Percentiles rank a stretch among this genome's conserved stretches.
phyloP scores from a whole-genome alignment of 73 alveolate species.

The Tetrahymena elliotti region DNA sequence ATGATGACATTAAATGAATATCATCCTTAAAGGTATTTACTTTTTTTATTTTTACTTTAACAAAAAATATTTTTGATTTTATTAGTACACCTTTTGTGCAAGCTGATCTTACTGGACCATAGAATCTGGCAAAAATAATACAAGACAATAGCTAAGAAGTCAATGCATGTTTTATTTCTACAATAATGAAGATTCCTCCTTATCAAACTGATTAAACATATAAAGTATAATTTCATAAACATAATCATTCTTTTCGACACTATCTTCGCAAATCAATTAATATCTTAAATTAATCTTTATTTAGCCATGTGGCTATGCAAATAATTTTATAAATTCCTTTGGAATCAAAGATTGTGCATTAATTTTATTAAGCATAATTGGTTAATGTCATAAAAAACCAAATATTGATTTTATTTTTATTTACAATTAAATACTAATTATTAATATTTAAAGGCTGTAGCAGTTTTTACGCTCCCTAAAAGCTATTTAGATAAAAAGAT shows the following conservation, averaged over 20 bases:
- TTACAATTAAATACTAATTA: background rate
- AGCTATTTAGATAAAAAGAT: slow-evolving; percentile 79
- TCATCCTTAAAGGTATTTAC: slow-evolving; percentile 57
- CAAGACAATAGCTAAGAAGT: slow-evolving; percentile 51
- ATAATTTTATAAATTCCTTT: too few relatives aligned
- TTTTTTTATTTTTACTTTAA: background rate
- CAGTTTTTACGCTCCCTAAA: slow-evolving; percentile 88
- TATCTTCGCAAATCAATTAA: too few relatives aligned
- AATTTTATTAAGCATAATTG: too few relatives aligned
- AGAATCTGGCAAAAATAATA: slow-evolving; percentile 73
- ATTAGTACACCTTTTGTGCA: slow-evolving; percentile 65
- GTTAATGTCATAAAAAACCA: too few relatives aligned
- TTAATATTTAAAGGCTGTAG: slow-evolving; percentile 49
- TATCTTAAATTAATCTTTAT: too few relatives aligned
- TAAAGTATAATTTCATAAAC: slow-evolving; percentile 35
- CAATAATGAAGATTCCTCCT: slow-evolving; percentile 93
- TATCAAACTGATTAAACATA: slow-evolving; percentile 80
- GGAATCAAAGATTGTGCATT: too few relatives aligned
- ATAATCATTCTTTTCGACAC: too few relatives aligned
- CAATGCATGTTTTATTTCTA: slow-evolving; percentile 72
- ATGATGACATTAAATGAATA: slow-evolving; percentile 84
- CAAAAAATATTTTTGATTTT: background rate
- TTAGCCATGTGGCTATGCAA: too few relatives aligned
- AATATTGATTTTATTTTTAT: too few relatives aligned
- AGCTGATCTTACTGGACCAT: slow-evolving; percentile 71